phyloP scores from a whole-genome alignment of 176 grass and related monocot species.

The Chrysopogon serrulatus region DNA sequence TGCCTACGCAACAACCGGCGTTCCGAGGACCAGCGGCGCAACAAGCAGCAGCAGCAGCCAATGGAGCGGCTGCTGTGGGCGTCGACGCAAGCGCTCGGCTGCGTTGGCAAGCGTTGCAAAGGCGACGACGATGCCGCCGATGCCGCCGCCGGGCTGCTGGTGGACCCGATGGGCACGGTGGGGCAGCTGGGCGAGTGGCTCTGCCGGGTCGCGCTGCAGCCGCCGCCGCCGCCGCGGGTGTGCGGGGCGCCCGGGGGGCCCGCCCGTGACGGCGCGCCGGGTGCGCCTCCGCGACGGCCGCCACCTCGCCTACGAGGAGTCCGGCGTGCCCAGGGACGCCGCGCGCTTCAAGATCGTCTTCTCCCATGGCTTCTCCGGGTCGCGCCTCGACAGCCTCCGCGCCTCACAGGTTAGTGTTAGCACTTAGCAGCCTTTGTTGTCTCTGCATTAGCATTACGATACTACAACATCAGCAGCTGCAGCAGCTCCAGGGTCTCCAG shows the following conservation, averaged over 20 bases:
- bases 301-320: slow-evolving; percentile 72
- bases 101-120: not conserved
- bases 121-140: not conserved
- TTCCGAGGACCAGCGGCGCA: no score
- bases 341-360: slow-evolving; percentile 77
- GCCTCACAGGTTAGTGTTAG: slow-evolving; percentile 60
- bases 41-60: no score
- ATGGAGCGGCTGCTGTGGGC: slow-evolving; percentile 16
- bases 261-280: slow-evolving; percentile 62
- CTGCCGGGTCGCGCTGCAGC: slow-evolving; percentile 17
- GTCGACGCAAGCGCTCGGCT: not conserved
- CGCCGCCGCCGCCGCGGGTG: slow-evolving; percentile 38
- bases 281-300: slow-evolving; percentile 62
- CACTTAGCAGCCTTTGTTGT: not conserved
- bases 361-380: slow-evolving; percentile 77
- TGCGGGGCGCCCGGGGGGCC: slow-evolving; percentile 62
- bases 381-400: slow-evolving; percentile 54
- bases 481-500: no score
- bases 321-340: slow-evolving; percentile 46
- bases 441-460: no score
- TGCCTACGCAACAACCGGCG: no score
- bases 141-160: not conserved
- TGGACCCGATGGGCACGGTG: not conserved
- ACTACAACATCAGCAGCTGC: no score
- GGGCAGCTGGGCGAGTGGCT: slow-evolving; percentile 46